Conservation (phyloP, 352 stramenopile genomes). For the Phytophthora litchii region DNA sequence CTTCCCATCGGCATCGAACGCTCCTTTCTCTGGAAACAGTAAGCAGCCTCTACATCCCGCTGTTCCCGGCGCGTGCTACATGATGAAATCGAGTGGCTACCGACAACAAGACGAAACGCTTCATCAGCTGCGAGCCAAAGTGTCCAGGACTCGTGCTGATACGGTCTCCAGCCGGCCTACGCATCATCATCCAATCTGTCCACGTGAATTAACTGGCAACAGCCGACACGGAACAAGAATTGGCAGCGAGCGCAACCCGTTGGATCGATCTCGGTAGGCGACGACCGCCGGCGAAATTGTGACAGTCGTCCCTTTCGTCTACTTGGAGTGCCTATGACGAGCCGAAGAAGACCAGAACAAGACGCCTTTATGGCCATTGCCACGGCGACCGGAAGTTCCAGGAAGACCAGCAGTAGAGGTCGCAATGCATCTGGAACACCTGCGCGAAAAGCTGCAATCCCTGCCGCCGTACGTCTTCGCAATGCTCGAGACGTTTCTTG, state of each 20-base stretch:
- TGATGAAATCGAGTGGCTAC: slow-evolving; percentile 36
- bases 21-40: slow-evolving; percentile 24
- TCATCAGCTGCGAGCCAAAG: slow-evolving; percentile 15
- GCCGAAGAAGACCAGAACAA: neutral
- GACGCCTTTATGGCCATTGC: slow-evolving; percentile 21
- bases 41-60: slow-evolving; percentile 20
- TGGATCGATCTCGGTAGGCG: slow-evolving; percentile 5
- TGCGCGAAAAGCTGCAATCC: slow-evolving; percentile 30
- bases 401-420: slow-evolving; percentile 9
- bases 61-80: slow-evolving; percentile 2
- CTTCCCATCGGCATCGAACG: slow-evolving; percentile 19
- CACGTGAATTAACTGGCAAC: slow-evolving; percentile 5
- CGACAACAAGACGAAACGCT: slow-evolving; percentile 28
- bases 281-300: too few relatives aligned
- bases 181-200: slow-evolving; percentile 21
- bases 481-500: neutral
- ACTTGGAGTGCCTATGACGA: too few relatives aligned
- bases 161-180: slow-evolving; percentile 4
- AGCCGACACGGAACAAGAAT: neutral
- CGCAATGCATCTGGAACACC: slow-evolving; percentile 15
- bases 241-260: neutral
- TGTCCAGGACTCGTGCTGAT: slow-evolving; percentile 17
- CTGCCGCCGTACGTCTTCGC: slow-evolving; percentile 16
- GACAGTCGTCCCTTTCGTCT: too few relatives aligned
- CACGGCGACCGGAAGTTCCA: slow-evolving; percentile 1